Percentiles rank a stretch among this genome's conserved stretches.
Evolutionary conservation across 805 yeast species (phyloP).

Genomic region (Starmerella vitae): DNA sequence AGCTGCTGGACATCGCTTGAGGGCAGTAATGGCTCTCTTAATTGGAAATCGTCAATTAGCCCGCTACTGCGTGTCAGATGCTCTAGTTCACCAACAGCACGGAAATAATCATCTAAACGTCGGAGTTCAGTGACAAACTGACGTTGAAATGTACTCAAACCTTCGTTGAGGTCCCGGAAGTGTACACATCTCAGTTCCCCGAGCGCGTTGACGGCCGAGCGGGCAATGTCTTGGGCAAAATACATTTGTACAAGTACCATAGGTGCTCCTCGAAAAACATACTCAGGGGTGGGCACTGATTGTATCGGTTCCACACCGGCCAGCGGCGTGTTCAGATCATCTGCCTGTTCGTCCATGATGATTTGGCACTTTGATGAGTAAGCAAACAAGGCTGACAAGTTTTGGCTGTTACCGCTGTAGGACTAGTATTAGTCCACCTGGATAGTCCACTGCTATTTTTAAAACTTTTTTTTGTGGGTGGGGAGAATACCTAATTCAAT

Average conservation of each 20-base stretch:
- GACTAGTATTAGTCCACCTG: too few species aligned
- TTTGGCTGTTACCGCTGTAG: too few species aligned
- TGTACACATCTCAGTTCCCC: slow-evolving; percentile 79
- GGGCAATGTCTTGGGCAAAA: slow-evolving; percentile 74
- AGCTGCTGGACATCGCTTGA: slow-evolving; percentile 60
- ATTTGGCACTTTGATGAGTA: neutral
- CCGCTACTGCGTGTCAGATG: neutral
- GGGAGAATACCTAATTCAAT: too few species aligned
- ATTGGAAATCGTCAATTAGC: slow-evolving; percentile 1
- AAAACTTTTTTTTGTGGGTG: too few species aligned
- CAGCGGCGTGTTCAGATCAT: neutral
- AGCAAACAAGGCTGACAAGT: too few species aligned
- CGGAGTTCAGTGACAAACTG: slow-evolving; percentile 79
- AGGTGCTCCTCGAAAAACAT: slow-evolving; percentile 65
- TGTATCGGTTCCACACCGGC: neutral
- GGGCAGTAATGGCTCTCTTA: slow-evolving; percentile 14
- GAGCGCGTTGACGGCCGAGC: slow-evolving; percentile 67
- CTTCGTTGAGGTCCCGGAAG: slow-evolving; percentile 72
- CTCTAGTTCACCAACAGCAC: slow-evolving; percentile 23
- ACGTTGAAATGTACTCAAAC: slow-evolving; percentile 71
- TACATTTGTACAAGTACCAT: slow-evolving; percentile 89
- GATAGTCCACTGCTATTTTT: too few species aligned
- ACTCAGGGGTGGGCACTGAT: slow-evolving; percentile 7
- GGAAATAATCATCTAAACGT: slow-evolving; percentile 57
- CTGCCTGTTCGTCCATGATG: neutral